Conservation (phyloP, 805 yeast genomes). For the Candida schatavii region DNA sequence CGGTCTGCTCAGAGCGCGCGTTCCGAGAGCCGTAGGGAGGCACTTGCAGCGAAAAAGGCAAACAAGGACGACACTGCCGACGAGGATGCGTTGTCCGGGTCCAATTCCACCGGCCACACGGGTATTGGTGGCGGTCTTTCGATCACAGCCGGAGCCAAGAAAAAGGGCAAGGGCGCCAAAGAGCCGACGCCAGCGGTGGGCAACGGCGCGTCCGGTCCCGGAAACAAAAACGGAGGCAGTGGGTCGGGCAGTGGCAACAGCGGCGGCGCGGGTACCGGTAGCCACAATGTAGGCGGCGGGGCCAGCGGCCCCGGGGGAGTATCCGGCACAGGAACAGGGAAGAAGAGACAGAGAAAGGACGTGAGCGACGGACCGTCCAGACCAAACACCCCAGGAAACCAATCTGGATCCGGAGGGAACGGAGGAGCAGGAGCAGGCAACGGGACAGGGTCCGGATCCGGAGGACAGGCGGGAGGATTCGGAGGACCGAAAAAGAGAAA, state of each 20-base stretch:
- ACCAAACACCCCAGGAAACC: constrained; percentile 1
- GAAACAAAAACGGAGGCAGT: too few relatives aligned
- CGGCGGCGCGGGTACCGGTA: too few relatives aligned
- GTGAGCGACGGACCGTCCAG: constrained; percentile 7
- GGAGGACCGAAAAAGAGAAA: constrained; percentile 21
- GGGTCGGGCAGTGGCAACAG: too few relatives aligned
- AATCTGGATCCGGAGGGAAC: constrained; percentile 10
- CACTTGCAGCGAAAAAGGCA: constrained; percentile 84
- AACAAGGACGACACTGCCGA: constrained; percentile 37
- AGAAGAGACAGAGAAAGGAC: constrained; percentile 16
- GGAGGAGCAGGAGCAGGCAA: constrained; percentile 20
- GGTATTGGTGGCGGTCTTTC: neutral
- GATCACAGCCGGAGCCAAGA: constrained; percentile 7
- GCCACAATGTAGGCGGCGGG: too few relatives aligned
- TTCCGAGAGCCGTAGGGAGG: constrained; percentile 86
- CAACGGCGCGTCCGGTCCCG: neutral
- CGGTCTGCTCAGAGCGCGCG: constrained; percentile 72
- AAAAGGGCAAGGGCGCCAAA: constrained; percentile 11
- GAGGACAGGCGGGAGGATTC: too few relatives aligned
- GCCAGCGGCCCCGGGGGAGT: constrained; percentile 17
- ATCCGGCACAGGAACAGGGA: constrained; percentile 1
- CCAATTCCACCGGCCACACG: neutral
- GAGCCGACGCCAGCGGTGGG: constrained; percentile 2
- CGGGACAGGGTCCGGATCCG: constrained; percentile 17
- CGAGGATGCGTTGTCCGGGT: constrained; percentile 13